phyloP scores from a whole-genome alignment of 305 asterid genomes.

The Galium porrigens region DNA sequence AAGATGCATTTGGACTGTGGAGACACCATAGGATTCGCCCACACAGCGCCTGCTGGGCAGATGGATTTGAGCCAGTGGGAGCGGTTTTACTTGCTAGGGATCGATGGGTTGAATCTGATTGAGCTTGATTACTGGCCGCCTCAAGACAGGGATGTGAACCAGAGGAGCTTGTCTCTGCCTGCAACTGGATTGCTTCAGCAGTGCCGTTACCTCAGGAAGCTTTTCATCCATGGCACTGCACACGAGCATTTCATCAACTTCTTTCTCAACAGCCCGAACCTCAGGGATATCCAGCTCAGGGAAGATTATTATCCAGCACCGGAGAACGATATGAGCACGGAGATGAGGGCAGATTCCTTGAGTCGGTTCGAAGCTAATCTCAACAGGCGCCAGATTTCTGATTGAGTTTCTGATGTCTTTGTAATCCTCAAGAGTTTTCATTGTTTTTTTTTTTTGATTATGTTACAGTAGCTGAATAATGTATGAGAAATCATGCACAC shows the following conservation, averaged over 20 bases:
- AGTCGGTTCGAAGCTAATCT: slow-evolving; percentile 64
- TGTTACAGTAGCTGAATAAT: background rate
- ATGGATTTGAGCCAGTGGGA: slow-evolving; percentile 92
- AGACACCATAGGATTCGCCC: slow-evolving; percentile 66
- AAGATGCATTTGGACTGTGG: slow-evolving; percentile 78
- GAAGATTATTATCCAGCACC: slow-evolving; percentile 89
- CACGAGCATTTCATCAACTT: slow-evolving; percentile 73
- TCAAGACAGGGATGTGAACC: slow-evolving; percentile 75
- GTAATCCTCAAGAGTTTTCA: too few relatives aligned
- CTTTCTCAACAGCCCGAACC: slow-evolving; percentile 28
- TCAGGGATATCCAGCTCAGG: slow-evolving; percentile 75
- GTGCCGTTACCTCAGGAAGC: slow-evolving; percentile 47
- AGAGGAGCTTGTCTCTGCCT: slow-evolving; percentile 63
- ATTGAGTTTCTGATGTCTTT: slow-evolving; percentile 23
- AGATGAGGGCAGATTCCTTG: slow-evolving; percentile 75
- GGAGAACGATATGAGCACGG: slow-evolving; percentile 89
- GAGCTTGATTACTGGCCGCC: slow-evolving; percentile 90
- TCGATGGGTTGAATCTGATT: slow-evolving; percentile 32
- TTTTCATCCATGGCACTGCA: slow-evolving; percentile 78
- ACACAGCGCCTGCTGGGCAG: slow-evolving; percentile 76
- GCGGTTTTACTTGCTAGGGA: slow-evolving; percentile 45
- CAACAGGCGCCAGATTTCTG: slow-evolving; percentile 47
- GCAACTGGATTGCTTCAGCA: slow-evolving; percentile 66
- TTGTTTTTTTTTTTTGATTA: background rate
- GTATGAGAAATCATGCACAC: background rate